phyloP scores from a whole-genome alignment of 495 filamentous ascomycete species.

The Penicillium argentinense region DNA sequence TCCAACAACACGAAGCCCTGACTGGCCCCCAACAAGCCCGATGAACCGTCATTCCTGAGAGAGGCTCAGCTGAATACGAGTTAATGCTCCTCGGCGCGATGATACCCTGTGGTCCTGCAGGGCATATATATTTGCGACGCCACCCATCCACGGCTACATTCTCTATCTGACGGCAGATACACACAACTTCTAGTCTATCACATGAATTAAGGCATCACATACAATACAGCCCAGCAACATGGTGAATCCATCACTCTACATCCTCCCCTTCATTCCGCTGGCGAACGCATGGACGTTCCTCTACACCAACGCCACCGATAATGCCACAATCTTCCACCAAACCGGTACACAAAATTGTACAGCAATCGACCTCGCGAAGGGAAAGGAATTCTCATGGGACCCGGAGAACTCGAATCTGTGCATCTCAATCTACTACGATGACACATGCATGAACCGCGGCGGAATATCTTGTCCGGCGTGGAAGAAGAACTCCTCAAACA shows the following conservation, averaged over 20 bases:
- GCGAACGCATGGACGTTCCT: constrained; percentile 22
- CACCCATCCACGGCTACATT: no score
- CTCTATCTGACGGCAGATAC: no score
- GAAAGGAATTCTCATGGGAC: constrained; percentile 17
- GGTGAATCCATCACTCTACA: constrained; percentile 1
- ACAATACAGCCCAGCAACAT: no score
- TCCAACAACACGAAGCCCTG: not conserved
- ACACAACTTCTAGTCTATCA: no score
- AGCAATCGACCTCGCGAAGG: constrained; percentile 5
- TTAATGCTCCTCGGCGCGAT: no score
- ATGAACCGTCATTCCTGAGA: no score
- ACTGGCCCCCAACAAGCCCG: not conserved
- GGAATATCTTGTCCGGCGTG: constrained; percentile 10
- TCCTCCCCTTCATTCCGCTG: constrained; percentile 1
- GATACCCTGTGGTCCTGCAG: no score
- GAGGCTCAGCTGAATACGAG: not conserved
- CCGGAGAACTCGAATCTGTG: constrained; percentile 14
- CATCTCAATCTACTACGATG: constrained; percentile 22
- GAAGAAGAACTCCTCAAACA: constrained; percentile 12
- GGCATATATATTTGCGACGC: no score
- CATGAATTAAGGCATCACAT: no score
- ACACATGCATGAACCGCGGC: constrained; percentile 1
- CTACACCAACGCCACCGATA: constrained; percentile 13
- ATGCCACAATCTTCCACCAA: constrained; percentile 12
- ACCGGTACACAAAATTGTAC: constrained; percentile 9